phyloP scores from a whole-genome alignment of 2,329 filamentous ascomycete genomes.

The Sclerotinia minor region DNA sequence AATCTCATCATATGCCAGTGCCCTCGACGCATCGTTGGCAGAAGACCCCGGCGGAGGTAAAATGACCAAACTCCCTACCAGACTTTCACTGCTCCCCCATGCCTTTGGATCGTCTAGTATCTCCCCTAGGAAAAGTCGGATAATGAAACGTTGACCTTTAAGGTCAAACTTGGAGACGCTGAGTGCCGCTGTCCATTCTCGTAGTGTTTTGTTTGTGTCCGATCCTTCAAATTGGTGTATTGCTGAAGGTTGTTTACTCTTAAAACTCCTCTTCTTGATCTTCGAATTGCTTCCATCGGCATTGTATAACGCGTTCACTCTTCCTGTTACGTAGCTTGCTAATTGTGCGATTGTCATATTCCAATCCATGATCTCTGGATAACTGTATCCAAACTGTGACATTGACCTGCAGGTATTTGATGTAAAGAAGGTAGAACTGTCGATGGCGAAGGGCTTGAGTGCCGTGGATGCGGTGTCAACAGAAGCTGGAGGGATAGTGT shows the following conservation, averaged over 20 bases:
- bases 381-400: constrained; percentile 36
- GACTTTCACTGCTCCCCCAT: constrained; percentile 29
- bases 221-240: not conserved
- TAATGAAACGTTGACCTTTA: constrained; percentile 32
- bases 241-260: not conserved
- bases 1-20: constrained; percentile 34
- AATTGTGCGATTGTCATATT: constrained; percentile 54
- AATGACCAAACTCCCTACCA: constrained; percentile 32
- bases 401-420: constrained; percentile 28
- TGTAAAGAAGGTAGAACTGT: constrained; percentile 38
- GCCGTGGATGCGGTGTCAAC: constrained; percentile 37
- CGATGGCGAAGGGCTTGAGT: constrained; percentile 34
- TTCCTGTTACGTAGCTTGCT: constrained; percentile 60
- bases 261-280: constrained; percentile 6
- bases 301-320: constrained; percentile 56
- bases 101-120: constrained; percentile 32
- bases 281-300: constrained; percentile 23
- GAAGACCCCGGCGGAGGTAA: constrained; percentile 31
- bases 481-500: constrained; percentile 33
- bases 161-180: constrained; percentile 38
- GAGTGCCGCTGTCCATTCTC: constrained; percentile 36
- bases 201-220: not conserved
- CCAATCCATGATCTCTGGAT: constrained; percentile 46
- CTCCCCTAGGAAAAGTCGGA: constrained; percentile 35
- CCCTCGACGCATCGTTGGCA: constrained; percentile 21